Evolutionary conservation across 2,329 filamentous ascomycete genomes (phyloP), one percentile per base, ranked within the genome.

Genomic region (Colletotrichum lini): DNA sequence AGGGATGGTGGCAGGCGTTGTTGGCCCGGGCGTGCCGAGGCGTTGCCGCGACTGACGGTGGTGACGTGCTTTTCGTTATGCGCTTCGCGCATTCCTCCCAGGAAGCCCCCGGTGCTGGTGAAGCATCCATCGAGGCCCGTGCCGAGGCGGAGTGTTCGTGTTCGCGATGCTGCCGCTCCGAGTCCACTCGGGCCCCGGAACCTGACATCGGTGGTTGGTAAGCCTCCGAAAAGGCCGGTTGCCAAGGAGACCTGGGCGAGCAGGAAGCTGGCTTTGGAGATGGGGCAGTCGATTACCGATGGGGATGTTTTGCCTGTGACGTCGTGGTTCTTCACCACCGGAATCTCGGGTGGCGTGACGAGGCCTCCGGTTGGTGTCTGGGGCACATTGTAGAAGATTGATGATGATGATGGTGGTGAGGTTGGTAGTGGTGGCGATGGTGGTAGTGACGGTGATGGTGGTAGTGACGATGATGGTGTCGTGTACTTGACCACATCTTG

Each of bases 201-300:
- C 40, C 68, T 62, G 58, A 71, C 68, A 53, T 49, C 52, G 13
- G 58, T 58, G 13, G 47, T 42, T 42, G 65, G 54, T 47, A 52
- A 68, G 16, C 45, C 38, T 18, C 63, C 56, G 18, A 18, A 53
- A 4, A 71, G 50, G 9, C n/a, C 42, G 9, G 52, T 54, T 35
- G 65, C 65, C 44, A 71, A 45, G 30, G 68, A 63, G 21, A 58
- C 68, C 52, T 63, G 68, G 26, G 68, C 68, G 30, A 71, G 68
- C 26, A 71, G 52, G 15, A 71, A 71, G 45, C 68, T 68, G n/a
- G 68, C 58, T 21, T 68, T 68, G 16, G 68, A 71, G 40, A 71
- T 63, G 12, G 65, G 58, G 30, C 68, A 71, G 38, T 68, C 47
- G 26, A 59, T 54, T 18, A 38, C n/a, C 42, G 57, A 53, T 35